Conservation (phyloP, 352 stramenopile species). For the Globisporangium sylvaticum region DNA sequence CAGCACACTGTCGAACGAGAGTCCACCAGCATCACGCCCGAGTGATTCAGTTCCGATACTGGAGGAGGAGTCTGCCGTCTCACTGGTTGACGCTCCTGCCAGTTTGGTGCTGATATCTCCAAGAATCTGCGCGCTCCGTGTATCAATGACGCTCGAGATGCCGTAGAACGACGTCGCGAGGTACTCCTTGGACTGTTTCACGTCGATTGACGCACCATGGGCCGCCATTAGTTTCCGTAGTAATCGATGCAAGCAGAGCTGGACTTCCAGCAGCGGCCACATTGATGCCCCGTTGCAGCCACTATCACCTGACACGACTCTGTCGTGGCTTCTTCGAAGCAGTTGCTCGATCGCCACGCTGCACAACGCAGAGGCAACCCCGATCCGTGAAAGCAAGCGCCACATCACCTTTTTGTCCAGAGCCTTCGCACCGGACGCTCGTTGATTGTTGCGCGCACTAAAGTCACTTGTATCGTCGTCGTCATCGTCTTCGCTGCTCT, state of each 20-base stretch:
- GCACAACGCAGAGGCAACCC: conserved; percentile 47
- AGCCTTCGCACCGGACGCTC: background rate
- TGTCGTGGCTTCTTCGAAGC: conserved; percentile 8
- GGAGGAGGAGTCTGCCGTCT: background rate
- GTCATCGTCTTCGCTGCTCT: conserved; percentile 20
- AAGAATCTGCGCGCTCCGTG: conserved; percentile 9
- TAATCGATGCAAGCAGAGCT: conserved; percentile 52
- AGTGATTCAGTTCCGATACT: background rate
- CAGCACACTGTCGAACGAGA: conserved; percentile 38
- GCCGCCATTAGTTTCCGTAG: conserved; percentile 29
- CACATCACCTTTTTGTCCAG: conserved; percentile 25
- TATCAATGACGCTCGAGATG: conserved; percentile 34
- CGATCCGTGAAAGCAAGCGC: conserved; percentile 40
- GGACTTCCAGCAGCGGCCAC: conserved; percentile 52
- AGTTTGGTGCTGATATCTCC: conserved; percentile 7
- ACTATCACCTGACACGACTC: background rate
- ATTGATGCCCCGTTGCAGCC: conserved; percentile 23
- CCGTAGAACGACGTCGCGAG: conserved; percentile 26
- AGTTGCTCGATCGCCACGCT: conserved; percentile 38
- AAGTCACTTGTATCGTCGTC: conserved; percentile 15
- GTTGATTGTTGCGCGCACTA: conserved; percentile 4
- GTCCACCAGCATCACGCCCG: background rate
- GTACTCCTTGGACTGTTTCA: conserved; percentile 36
- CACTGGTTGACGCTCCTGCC: background rate
- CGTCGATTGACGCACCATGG: conserved; percentile 20